These are phyloP conservation scores for Straminergon stramineum DNA, from an alignment of 225 moss, liverwort and hornwort genomes.

Conservation along the genomic window DNA sequence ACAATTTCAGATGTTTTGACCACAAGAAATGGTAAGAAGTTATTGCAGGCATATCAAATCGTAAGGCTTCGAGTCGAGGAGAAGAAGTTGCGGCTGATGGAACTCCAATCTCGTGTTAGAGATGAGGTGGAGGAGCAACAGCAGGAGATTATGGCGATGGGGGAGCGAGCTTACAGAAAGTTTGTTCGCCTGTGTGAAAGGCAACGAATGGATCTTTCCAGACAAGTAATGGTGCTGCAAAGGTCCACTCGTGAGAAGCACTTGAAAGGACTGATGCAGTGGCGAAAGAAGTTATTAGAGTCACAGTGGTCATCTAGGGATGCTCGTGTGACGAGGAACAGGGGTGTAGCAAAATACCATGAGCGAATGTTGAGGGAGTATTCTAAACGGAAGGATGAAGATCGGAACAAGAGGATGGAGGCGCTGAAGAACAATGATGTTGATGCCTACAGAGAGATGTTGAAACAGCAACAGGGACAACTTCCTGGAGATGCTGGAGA, in stretches of 20 bases:
- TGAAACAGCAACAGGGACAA: conserved; percentile 91
- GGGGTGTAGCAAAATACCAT: conserved; percentile 96
- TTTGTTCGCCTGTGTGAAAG: conserved; percentile 98
- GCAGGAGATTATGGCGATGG: conserved; percentile 99
- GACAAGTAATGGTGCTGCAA: conserved; percentile 71
- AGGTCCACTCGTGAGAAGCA: conserved; percentile 81
- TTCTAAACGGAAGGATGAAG: conserved; percentile 94
- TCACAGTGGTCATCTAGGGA: conserved; percentile 91
- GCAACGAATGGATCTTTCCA: conserved; percentile 66
- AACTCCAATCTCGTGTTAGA: conserved; percentile 79
- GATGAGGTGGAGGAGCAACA: conserved; percentile 99
- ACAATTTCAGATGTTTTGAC: conserved; percentile 47
- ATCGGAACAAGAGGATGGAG: conserved; percentile 96
- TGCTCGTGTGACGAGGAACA: conserved; percentile 85
- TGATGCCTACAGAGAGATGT: conserved; percentile 97
- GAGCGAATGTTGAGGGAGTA: conserved; percentile 95
- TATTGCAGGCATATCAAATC: conserved; percentile 50
- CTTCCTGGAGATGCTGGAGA: conserved; percentile 97
- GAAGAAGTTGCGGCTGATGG: conserved; percentile 83
- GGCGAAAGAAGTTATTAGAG: conserved; percentile 95
- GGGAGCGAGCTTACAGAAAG: conserved; percentile 93
- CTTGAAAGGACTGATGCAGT: conserved; percentile 76
- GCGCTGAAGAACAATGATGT: conserved; percentile 98
- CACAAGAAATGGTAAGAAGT: conserved; percentile 46
- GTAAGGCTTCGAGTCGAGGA: conserved; percentile 86